These are phyloP conservation scores for Phytophthora multivora DNA, from an alignment of 352 stramenopile genomes.

Conservation along the genomic window DNA sequence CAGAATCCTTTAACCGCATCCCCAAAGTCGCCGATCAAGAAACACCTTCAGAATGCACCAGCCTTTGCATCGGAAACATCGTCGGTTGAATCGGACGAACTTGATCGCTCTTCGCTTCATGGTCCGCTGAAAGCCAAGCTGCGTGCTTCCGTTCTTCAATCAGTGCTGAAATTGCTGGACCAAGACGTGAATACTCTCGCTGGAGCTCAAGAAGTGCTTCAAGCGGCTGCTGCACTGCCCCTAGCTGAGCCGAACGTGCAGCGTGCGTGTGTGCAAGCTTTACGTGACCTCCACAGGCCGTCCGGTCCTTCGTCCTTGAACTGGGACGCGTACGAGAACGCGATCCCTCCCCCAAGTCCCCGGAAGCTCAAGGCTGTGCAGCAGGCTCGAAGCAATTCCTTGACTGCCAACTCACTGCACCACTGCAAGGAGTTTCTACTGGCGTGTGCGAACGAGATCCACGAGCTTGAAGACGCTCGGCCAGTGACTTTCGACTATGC, in stretches of 20 bases:
- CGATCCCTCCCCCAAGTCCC: conserved; percentile 3
- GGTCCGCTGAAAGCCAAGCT: conserved; percentile 25
- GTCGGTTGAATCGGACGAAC: background rate
- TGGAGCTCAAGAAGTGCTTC: conserved; percentile 56
- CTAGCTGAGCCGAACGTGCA: conserved; percentile 48
- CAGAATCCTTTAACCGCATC: background rate
- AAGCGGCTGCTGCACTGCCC: conserved; percentile 44
- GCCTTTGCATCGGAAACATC: conserved; percentile 1
- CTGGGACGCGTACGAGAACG: conserved; percentile 11
- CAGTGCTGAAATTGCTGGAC: conserved; percentile 59
- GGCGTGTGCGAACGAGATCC: conserved; percentile 81
- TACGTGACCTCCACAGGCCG: conserved; percentile 36
- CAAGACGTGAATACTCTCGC: conserved; percentile 51
- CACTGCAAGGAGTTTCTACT: conserved; percentile 76
- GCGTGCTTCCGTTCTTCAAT: conserved; percentile 59
- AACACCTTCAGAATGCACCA: conserved; percentile 42
- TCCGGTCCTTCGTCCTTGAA: conserved; percentile 9
- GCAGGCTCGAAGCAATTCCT: conserved; percentile 38
- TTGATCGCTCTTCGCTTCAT: conserved; percentile 10
- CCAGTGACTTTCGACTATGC: conserved; percentile 72
- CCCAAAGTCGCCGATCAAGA: conserved; percentile 64
- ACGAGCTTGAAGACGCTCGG: conserved; percentile 74
- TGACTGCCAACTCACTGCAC: conserved; percentile 36
- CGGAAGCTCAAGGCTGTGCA: conserved; percentile 9
- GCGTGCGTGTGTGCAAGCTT: conserved; percentile 41